Evolutionary conservation across 805 yeast species (phyloP), one percentile per base, ranked within the genome.

Genomic region (Ogataea siamensis): DNA sequence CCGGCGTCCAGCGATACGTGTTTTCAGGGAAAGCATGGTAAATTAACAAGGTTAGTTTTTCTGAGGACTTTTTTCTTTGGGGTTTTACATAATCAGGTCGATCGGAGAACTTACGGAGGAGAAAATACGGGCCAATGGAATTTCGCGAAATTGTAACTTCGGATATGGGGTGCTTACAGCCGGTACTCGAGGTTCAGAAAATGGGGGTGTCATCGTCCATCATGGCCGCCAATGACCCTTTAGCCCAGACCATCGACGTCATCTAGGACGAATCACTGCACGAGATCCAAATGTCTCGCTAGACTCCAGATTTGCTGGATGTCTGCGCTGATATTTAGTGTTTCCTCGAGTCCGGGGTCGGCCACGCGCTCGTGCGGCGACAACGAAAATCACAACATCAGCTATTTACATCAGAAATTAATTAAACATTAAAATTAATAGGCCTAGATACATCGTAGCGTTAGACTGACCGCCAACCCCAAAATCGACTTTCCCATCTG

Each of bases 21-120:
- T 16, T 31, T 37, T 37, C 35, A 37, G 20, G 26, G 40, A 37
- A 30, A 37, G 40, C 40, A 37, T 37, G 35, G 40, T 37, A 37
- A 22, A 25, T 25, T 37, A 37, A n/a, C 27, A 14, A 26, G 56
- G 42, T 42, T 48, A 49, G 46, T 46, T 50, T 30, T 51, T 42
- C 32, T 50, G 39, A 54, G 57, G 56, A 54, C 49, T 25, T 42
- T 46, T 33, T 19, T 31, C 31, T 17, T 30, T 37, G 28, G 35
- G 40, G 32, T 19, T 20, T 37, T 37, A 37, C 40, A 30, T 37
- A 37, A 37, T 19, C 40, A 33, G 28, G 20, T 7, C 19, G 15
- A 21, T 35, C 47, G 47, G 47, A 43, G 47, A 43, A 34, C 15
- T 16, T 15, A 33, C 47, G 47, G 47, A 43, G 36, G 36, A 26